Conservation (phyloP, 2,329 filamentous ascomycete species). For the Talaromyces sp. region DNA sequence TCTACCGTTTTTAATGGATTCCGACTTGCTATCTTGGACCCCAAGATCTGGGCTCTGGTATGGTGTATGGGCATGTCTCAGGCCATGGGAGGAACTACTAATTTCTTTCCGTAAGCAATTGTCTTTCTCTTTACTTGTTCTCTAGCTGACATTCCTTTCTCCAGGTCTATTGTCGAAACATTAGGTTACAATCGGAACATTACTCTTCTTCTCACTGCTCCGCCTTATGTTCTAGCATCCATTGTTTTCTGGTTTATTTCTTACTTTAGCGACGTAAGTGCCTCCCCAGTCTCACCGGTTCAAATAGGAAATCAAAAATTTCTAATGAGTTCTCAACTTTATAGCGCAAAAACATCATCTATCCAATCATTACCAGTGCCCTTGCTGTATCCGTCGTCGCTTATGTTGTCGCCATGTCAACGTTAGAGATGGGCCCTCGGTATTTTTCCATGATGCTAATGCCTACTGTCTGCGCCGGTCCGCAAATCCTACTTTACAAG, state of each 20-base stretch:
- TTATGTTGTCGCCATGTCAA: constrained; percentile 27
- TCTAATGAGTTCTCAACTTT: not conserved
- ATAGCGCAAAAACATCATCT: constrained; percentile 19
- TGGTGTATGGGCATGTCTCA: constrained; percentile 46
- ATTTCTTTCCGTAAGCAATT: constrained; percentile 27
- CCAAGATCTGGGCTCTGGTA: constrained; percentile 52
- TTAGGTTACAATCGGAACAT: constrained; percentile 24
- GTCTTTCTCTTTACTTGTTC: constrained; percentile 40
- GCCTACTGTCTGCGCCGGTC: constrained; percentile 50
- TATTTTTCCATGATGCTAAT: constrained; percentile 55
- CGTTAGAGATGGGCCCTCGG: constrained; percentile 46
- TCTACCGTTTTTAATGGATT: constrained; percentile 38
- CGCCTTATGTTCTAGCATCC: constrained; percentile 42
- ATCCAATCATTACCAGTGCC: not conserved
- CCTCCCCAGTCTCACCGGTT: not conserved
- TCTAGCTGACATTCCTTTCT: not conserved
- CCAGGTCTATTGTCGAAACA: not conserved
- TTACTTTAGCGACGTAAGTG: constrained; percentile 27
- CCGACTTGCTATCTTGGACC: constrained; percentile 40
- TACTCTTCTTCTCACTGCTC: constrained; percentile 44
- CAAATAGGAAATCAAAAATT: not conserved
- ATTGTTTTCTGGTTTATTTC: constrained; percentile 32
- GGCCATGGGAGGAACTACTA: constrained; percentile 46
- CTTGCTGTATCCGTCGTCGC: not conserved
- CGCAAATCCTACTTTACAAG: constrained; percentile 46